These are phyloP conservation scores for Teunomyces kruisii DNA, from an alignment of 805 yeast genomes.

Conservation along the genomic window DNA sequence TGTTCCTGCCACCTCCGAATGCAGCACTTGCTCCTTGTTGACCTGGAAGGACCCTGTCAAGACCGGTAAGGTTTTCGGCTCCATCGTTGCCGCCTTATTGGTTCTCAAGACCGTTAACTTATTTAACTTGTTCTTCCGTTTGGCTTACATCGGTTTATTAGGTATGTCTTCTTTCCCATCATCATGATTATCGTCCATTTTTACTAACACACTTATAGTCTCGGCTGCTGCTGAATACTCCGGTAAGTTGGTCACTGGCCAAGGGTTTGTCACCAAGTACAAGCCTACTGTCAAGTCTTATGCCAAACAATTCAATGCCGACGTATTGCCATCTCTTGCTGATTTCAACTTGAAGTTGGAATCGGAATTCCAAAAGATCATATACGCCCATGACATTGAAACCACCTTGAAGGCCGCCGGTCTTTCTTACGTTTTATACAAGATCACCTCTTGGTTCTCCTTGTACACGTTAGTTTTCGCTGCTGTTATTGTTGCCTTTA, in stretches of 20 bases:
- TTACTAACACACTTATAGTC: conserved; percentile 32
- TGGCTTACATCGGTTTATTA: conserved; percentile 57
- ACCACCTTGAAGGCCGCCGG: conserved; percentile 73
- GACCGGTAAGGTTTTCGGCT: conserved; percentile 76
- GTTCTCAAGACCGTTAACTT: conserved; percentile 64
- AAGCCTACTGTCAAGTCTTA: conserved; percentile 52
- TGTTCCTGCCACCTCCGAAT: conserved; percentile 4
- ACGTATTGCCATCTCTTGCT: conserved; percentile 43
- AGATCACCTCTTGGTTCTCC: conserved; percentile 73
- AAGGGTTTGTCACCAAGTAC: conserved; percentile 77
- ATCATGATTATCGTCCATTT: background rate
- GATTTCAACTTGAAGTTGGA: conserved; percentile 52
- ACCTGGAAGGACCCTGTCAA: conserved; percentile 76
- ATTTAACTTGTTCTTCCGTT: conserved; percentile 57
- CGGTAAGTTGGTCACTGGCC: conserved; percentile 71
- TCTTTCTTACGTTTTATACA: conserved; percentile 60
- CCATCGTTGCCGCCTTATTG: conserved; percentile 53
- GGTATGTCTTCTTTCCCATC: conserved; percentile 22
- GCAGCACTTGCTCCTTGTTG: conserved; percentile 38
- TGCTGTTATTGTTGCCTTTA: conserved; percentile 61
- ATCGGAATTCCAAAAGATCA: conserved; percentile 51
- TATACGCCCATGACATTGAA: conserved; percentile 70
- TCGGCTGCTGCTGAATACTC: conserved; percentile 77
- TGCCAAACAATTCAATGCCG: conserved; percentile 36
- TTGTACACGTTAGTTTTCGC: conserved; percentile 64